Base-by-base conservation (phyloP, 306 rosid genomes). In the Morella rubra region DNA sequence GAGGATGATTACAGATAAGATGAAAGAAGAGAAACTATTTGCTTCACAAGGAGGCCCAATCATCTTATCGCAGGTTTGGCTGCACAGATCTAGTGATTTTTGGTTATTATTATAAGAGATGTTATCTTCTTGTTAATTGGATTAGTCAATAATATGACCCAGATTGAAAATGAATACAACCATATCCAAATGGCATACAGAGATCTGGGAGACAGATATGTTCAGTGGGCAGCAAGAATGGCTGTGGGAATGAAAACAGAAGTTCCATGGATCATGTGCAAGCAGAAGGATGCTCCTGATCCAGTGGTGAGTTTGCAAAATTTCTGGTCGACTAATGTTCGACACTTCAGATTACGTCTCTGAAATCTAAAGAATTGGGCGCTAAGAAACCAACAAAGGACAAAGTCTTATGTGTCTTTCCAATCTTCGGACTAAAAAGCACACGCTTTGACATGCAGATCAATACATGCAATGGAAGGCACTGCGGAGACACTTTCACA, bases 241-340 rank as follows among this genome's bases (percentile, higher is more conserved):
- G 98, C 97, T 5, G 77, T 88, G 5, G 83, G 77, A 0, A 2
- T 58, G 10, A 14, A 88, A 0, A 7, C 20, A 4, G 97, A 93
- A 8, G 90, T 95, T 65, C 98, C 98, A 58, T 95, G 98, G 98
- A 13, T 95, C 83, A 95, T 95, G 98, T 95, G 98, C 90, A 95
- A 95, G 89, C 98, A 95, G 14, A 84, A 2, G 59, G 93, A 92
- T 37, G 98, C 98, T 72, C 98, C 98, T 67, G 97, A 90, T 80
- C 92, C 96, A 19, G 92, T 94, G 42, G 98, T 94, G 80, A 84
- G 90, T 85, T 13, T 59, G 10, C 18, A 44, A 52, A 72, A 59
- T 68, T 72, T 27, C 79, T 62, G 49, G 41, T 53, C 24, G 2
- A 46, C 13, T 5, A 6, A 24, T 27, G 42, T 32, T 50, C 27